A percentile compares a stretch with the other conserved stretches of the same genome.
Evolutionary conservation across 768 basidiomycete genomes (phyloP).

Genomic region (Mycena vulgaris): DNA sequence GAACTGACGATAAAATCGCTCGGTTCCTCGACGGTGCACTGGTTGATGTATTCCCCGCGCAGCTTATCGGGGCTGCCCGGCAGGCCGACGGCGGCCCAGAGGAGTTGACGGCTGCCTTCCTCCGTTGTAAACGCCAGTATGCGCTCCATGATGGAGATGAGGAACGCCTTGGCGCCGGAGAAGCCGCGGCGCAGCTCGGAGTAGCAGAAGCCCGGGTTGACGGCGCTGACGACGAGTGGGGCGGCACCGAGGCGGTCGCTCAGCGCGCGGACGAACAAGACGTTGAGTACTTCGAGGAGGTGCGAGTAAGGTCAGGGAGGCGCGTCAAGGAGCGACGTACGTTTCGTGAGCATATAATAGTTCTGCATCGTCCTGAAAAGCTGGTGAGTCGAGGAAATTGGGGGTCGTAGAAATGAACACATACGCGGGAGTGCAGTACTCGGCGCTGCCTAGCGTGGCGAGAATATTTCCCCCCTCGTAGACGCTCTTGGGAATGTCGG

Average conservation of each 20-base stretch:
- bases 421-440: conserved; percentile 28
- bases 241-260: conserved; percentile 10
- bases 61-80: conserved; percentile 10
- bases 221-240: conserved; percentile 35
- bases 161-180: conserved; percentile 42
- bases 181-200: too few species aligned
- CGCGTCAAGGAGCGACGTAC: conserved; percentile 42
- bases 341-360: too few species aligned
- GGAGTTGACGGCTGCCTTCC: conserved; percentile 40
- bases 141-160: neutral
- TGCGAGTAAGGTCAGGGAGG: conserved; percentile 31
- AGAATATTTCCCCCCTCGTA: conserved; percentile 44
- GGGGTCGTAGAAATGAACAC: too few species aligned
- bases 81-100: conserved; percentile 29
- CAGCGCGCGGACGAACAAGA: neutral
- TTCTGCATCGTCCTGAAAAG: too few species aligned
- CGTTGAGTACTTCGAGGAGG: too few species aligned
- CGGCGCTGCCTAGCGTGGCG: conserved; percentile 48
- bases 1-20: conserved; percentile 40
- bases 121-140: conserved; percentile 41
- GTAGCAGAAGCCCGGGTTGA: neutral
- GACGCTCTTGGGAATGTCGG: conserved; percentile 9
- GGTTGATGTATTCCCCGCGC: conserved; percentile 36
- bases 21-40: conserved; percentile 32
- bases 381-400: too few species aligned